Evolutionary conservation across 805 yeast genomes (phyloP).

Genomic region (Isabelozyma pseudorhagii): DNA sequence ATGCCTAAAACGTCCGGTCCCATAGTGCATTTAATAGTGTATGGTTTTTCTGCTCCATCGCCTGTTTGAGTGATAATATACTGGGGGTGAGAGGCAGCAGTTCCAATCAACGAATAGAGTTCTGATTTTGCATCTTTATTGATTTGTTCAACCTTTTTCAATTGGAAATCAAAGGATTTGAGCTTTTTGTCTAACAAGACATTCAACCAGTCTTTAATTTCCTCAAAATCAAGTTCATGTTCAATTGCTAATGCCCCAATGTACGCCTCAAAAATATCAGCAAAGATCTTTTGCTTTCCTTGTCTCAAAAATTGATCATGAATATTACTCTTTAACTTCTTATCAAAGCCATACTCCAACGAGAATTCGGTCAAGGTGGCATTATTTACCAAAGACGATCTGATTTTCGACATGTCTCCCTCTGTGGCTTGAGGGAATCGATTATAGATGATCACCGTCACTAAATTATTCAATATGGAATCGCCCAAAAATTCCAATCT

Average conservation of each 20-base stretch:
- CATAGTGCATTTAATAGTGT: slow-evolving; percentile 63
- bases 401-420: slow-evolving; percentile 71
- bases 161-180: slow-evolving; percentile 26
- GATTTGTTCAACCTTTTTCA: slow-evolving; percentile 35
- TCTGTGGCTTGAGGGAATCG: slow-evolving; percentile 70
- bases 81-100: slow-evolving; percentile 60
- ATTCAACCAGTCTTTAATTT: slow-evolving; percentile 56
- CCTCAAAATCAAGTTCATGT: slow-evolving; percentile 42
- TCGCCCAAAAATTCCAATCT: slow-evolving; percentile 90
- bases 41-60: slow-evolving; percentile 48
- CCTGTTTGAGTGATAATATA: slow-evolving; percentile 50
- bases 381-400: slow-evolving; percentile 73
- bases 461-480: slow-evolving; percentile 70
- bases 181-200: slow-evolving; percentile 48
- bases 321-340: slow-evolving; percentile 48
- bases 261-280: slow-evolving; percentile 93
- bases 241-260: slow-evolving; percentile 79
- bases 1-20: slow-evolving; percentile 64
- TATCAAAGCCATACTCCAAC: slow-evolving; percentile 60
- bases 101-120: slow-evolving; percentile 76
- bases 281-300: slow-evolving; percentile 68
- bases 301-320: slow-evolving; percentile 42
- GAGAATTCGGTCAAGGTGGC: slow-evolving; percentile 71
- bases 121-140: slow-evolving; percentile 72
- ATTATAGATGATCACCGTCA: slow-evolving; percentile 64